Percentiles rank a stretch among this genome's conserved stretches.
Conservation (phyloP, 176 grass and related monocot genomes). For the Carex myosuroides region DNA sequence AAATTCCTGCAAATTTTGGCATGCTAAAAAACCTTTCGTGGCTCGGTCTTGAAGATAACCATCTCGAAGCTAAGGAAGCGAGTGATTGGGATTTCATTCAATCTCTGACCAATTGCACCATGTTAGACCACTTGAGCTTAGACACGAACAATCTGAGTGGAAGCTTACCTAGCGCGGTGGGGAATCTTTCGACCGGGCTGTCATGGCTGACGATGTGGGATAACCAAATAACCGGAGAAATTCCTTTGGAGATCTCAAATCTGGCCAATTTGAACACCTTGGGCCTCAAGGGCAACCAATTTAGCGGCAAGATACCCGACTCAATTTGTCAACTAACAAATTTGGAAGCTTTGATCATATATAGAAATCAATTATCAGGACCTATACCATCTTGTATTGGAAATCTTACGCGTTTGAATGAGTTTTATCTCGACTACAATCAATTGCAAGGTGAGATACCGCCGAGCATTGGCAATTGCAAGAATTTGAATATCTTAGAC, state of each 20-base stretch:
- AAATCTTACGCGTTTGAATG: constrained; percentile 21
- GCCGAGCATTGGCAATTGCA: neutral
- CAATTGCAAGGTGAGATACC: constrained; percentile 33
- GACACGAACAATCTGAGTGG: constrained; percentile 9
- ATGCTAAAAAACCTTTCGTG: constrained; percentile 71
- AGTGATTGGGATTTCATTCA: constrained; percentile 28
- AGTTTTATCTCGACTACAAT: constrained; percentile 22
- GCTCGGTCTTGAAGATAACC: constrained; percentile 30
- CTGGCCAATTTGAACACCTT: constrained; percentile 20
- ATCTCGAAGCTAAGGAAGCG: constrained; percentile 13
- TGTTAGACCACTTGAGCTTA: constrained; percentile 14
- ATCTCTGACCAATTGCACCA: constrained; percentile 19
- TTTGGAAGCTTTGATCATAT: constrained; percentile 18
- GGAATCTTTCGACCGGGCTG: constrained; percentile 22
- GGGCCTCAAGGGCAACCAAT: constrained; percentile 25
- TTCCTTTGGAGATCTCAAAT: constrained; percentile 22
- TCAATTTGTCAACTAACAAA: constrained; percentile 19
- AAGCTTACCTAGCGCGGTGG: constrained; percentile 17
- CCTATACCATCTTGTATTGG: constrained; percentile 23
- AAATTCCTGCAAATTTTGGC: constrained; percentile 71
- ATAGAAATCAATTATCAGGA: constrained; percentile 27
- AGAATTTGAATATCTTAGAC: constrained; percentile 31
- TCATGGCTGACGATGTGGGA: constrained; percentile 17
- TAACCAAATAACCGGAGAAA: constrained; percentile 26
- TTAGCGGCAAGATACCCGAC: constrained; percentile 15